Percentiles rank a stretch among this genome's conserved stretches.
Conservation (phyloP, 75 land plant genomes). For the Pinus taeda region DNA sequence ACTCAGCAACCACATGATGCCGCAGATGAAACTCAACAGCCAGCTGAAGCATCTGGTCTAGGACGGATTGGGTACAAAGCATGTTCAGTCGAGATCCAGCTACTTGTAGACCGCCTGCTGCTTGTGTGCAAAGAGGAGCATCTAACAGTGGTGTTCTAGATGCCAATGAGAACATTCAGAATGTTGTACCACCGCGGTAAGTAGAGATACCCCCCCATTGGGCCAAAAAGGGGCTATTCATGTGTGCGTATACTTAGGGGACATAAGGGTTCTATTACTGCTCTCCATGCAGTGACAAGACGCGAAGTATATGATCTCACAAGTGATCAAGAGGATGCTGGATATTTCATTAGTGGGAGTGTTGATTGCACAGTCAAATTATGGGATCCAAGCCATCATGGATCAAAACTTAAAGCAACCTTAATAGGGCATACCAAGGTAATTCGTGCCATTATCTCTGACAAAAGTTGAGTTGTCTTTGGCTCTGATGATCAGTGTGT, state of each 20-base stretch:
- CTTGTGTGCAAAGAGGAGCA: conserved; percentile 47
- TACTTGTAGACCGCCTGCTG: conserved; percentile 36
- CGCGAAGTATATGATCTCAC: conserved; percentile 91
- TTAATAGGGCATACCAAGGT: conserved; percentile 85
- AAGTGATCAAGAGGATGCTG: conserved; percentile 92
- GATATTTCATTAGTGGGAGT: conserved; percentile 96
- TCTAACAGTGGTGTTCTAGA: conserved; percentile 35
- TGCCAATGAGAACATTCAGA: conserved; percentile 39
- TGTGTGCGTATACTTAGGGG: conserved; percentile 83
- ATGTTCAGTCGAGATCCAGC: conserved; percentile 91
- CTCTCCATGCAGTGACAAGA: conserved; percentile 83
- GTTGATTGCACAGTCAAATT: conserved; percentile 91
- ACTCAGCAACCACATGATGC: conserved; percentile 48
- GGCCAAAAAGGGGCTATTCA: conserved; percentile 58
- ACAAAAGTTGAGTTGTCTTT: too few species aligned
- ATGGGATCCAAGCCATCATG: conserved; percentile 93
- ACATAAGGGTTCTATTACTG: conserved; percentile 89
- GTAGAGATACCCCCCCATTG: conserved; percentile 40
- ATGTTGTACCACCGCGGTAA: conserved; percentile 21
- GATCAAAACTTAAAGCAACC: conserved; percentile 86
- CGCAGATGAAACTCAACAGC: conserved; percentile 55
- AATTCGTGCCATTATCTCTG: too few species aligned
- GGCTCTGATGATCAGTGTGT: too few species aligned
- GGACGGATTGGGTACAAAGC: conserved; percentile 99
- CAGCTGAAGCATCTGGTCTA: conserved; percentile 83